These are phyloP conservation scores for Lenwebbia sp. DNA, from an alignment of 345 rosid genomes.

Conservation along the genomic window DNA sequence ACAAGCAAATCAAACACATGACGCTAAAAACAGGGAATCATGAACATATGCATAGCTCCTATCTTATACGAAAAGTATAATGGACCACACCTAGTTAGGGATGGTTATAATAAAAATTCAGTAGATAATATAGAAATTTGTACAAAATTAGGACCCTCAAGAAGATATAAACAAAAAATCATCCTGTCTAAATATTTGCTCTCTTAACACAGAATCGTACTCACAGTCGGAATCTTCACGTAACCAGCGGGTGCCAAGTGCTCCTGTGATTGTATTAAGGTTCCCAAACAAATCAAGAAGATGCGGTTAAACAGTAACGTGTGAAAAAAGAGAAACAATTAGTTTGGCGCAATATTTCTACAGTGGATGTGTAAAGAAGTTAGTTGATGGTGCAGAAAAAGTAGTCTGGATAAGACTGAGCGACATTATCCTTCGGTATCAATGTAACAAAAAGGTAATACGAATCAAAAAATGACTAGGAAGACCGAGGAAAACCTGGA, in stretches of 20 bases:
- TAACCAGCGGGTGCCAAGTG: slow-evolving; percentile 84
- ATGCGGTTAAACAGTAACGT: not conserved
- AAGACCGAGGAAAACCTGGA: slow-evolving; percentile 38
- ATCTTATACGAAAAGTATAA: rapidly evolving
- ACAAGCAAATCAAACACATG: not conserved
- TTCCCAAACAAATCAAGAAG: not conserved
- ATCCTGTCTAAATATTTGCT: not conserved
- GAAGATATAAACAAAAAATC: not conserved
- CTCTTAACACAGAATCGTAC: not conserved
- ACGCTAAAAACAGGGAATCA: not conserved
- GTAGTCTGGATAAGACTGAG: not conserved
- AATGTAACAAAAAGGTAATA: not conserved
- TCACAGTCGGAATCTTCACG: slow-evolving; percentile 73
- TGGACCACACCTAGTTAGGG: not conserved
- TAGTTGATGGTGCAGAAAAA: not conserved
- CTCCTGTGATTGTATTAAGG: slow-evolving; percentile 47
- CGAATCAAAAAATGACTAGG: not conserved
- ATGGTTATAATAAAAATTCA: not conserved
- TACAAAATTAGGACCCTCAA: not conserved
- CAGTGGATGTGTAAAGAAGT: not conserved
- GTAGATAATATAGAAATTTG: not conserved
- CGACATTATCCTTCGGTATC: not conserved
- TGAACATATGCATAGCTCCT: not conserved
- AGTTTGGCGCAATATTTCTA: not conserved
- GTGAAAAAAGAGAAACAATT: not conserved